These are phyloP conservation scores for Oxalis stricta DNA, from an alignment of 441 rosid species.

Conservation along the genomic window DNA sequence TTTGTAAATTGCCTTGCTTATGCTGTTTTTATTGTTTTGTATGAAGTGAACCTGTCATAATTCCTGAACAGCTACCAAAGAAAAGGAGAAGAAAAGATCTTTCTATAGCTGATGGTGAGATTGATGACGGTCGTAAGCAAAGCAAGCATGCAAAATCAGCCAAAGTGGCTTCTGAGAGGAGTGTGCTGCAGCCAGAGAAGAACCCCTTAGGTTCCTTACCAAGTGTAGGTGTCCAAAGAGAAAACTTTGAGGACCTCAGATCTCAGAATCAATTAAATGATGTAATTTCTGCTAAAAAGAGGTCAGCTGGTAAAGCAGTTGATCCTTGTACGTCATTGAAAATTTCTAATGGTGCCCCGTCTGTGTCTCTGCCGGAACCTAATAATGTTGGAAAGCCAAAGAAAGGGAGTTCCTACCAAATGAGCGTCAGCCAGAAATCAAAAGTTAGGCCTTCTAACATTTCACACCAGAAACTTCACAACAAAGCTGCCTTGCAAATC, in stretches of 20 bases:
- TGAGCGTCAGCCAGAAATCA: constrained; percentile 26
- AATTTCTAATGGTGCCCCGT: constrained; percentile 34
- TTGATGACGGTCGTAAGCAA: constrained; percentile 28
- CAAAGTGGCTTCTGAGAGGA: constrained; percentile 28
- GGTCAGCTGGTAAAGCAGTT: constrained; percentile 27
- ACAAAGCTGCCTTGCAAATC: constrained; percentile 35
- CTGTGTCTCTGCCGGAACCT: constrained; percentile 21
- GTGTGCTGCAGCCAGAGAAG: constrained; percentile 20
- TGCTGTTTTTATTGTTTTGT: constrained; percentile 12
- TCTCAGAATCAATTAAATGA: constrained; percentile 30
- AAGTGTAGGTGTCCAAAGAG: constrained; percentile 20
- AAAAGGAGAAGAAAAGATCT: constrained; percentile 77
- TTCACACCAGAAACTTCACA: constrained; percentile 36
- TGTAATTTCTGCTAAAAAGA: constrained; percentile 42
- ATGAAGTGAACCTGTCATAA: constrained; percentile 40
- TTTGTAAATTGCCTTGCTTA: constrained; percentile 15
- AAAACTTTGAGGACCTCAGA: constrained; percentile 23
- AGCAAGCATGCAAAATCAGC: constrained; percentile 44
- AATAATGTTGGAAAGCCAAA: constrained; percentile 41
- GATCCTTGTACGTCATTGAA: constrained; percentile 29
- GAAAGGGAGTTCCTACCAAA: constrained; percentile 29
- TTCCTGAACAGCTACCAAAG: constrained; percentile 59
- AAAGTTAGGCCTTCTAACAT: constrained; percentile 44
- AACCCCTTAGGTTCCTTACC: constrained; percentile 22
- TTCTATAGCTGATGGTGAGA: constrained; percentile 32